Conservation (phyloP, 768 basidiomycete species). For the Leccinum broughii region DNA sequence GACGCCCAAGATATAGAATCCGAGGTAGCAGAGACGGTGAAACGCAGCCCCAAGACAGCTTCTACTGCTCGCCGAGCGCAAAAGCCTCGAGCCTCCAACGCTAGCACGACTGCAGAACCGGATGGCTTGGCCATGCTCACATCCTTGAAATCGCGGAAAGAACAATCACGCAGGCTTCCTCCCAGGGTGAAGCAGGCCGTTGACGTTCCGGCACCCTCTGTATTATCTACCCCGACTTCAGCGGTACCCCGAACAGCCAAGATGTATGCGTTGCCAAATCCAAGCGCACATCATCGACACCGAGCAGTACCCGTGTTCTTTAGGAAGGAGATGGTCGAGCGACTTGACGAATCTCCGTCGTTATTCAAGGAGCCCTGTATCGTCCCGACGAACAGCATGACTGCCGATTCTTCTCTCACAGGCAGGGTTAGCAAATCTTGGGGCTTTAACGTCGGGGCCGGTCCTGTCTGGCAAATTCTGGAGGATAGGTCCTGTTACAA, state of each 20-base stretch:
- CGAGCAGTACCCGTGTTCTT: constrained; percentile 62
- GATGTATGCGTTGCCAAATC: constrained; percentile 60
- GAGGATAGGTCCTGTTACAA: constrained; percentile 83
- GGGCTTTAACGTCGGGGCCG: constrained; percentile 73
- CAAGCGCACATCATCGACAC: constrained; percentile 73
- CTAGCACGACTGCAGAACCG: neutral
- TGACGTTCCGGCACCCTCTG: constrained; percentile 1
- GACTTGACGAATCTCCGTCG: constrained; percentile 50
- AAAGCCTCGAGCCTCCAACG: neutral
- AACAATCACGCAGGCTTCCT: constrained; percentile 23
- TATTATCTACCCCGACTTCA: constrained; percentile 5
- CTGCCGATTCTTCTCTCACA: constrained; percentile 45
- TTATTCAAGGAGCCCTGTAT: constrained; percentile 48
- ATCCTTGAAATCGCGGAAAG: constrained; percentile 16
- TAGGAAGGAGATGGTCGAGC: constrained; percentile 52
- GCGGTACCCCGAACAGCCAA: constrained; percentile 30
- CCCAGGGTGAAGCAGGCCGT: constrained; percentile 10
- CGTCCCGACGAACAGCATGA: constrained; percentile 57
- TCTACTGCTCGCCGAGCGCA: constrained; percentile 3
- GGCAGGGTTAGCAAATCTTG: constrained; percentile 65
- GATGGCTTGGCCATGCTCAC: neutral
- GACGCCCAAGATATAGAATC: constrained; percentile 11
- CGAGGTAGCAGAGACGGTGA: constrained; percentile 20
- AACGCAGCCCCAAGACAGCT: constrained; percentile 11
- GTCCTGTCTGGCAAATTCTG: constrained; percentile 75